These are phyloP conservation scores for Symbiodinium natans DNA, from an alignment of 73 alveolate species.

Conservation along the genomic window DNA sequence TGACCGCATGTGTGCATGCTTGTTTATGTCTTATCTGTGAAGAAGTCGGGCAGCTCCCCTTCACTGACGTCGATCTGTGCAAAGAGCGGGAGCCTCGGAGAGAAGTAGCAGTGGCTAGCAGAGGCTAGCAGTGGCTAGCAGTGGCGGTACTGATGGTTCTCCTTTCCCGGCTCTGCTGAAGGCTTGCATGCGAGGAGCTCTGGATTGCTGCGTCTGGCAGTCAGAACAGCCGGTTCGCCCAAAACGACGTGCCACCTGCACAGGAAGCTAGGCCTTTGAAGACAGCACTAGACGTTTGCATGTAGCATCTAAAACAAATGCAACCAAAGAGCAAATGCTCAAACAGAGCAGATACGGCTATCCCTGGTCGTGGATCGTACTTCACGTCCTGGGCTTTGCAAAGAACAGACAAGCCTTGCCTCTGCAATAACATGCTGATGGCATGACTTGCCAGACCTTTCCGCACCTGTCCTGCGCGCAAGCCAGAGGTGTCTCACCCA, in stretches of 20 bases:
- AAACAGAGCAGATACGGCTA: conserved; percentile 67
- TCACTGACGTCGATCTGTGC: conserved; percentile 50
- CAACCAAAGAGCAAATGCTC: conserved; percentile 54
- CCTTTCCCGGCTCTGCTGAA: not conserved
- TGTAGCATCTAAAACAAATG: not conserved
- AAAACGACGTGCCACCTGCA: conserved; percentile 64
- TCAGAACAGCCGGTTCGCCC: conserved; percentile 61
- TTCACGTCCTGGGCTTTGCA: conserved; percentile 54
- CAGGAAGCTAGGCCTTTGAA: no score
- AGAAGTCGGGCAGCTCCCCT: conserved; percentile 54
- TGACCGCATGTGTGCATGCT: no score
- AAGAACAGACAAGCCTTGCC: not conserved
- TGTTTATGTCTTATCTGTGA: not conserved
- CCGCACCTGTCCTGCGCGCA: conserved; percentile 28
- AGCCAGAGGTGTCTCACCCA: conserved; percentile 50
- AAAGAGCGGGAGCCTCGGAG: conserved; percentile 78
- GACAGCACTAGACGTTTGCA: no score
- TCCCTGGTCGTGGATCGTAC: conserved; percentile 80
- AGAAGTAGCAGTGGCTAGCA: no score
- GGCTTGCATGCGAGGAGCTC: not conserved
- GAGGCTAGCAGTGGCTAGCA: no score
- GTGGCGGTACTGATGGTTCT: not conserved
- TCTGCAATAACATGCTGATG: not conserved
- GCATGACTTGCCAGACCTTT: no score
- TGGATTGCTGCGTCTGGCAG: conserved; percentile 59